Base-by-base conservation (phyloP, 768 basidiomycete genomes). In the Mycena vulgaris region DNA sequence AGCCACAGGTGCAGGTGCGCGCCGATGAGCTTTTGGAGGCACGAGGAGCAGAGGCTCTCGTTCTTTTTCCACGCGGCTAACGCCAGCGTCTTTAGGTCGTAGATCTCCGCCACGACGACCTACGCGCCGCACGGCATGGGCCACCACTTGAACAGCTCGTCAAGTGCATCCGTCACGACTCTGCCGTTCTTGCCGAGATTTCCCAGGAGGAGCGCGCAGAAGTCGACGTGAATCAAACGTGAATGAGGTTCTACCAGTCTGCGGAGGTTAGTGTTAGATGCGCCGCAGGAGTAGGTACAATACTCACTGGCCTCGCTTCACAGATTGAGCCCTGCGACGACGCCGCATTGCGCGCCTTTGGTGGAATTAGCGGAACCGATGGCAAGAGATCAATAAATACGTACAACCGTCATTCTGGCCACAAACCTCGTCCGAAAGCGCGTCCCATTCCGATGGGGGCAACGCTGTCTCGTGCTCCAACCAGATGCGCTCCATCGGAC, bases 141-240 rank as follows among this genome's bases (percentile, higher is more conserved):
- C n/a, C n/a, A n/a, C n/a, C n/a, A 27, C 66, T 60, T 67, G 48
- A 67, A 40, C 23, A 67, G 35, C 2, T 67, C 66, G 33, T 60
- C 31, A 23, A 67, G 66, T 5, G 57, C 47, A 1, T n/a, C 57
- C 4, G 58, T 37, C 49, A 60, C 66, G 35, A 60, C 37, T 14
- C 51, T n/a, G n/a, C n/a, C 57, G 48, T 67, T 67, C 10, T 33
- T 5, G 33, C 17, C 39, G 35, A 67, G 48, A 8, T 49, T n/a
- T 16, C 66, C 57, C 23, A 16, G 21, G 28, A 67, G 56, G 27
- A 51, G 57, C 2, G 57, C 31, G 58, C 27, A 51, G 33, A 67
- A 60, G 48, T 67, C 66, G 57, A 67, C 31, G 25, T 23, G 25
- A 37, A 60, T 67, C n/a, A n/a, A n/a, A n/a, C n/a, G n/a, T n/a